Evolutionary conservation across 2,329 filamentous ascomycete species (phyloP), one percentile per base, ranked within the genome.

Genomic region (Catunica adiposa): DNA sequence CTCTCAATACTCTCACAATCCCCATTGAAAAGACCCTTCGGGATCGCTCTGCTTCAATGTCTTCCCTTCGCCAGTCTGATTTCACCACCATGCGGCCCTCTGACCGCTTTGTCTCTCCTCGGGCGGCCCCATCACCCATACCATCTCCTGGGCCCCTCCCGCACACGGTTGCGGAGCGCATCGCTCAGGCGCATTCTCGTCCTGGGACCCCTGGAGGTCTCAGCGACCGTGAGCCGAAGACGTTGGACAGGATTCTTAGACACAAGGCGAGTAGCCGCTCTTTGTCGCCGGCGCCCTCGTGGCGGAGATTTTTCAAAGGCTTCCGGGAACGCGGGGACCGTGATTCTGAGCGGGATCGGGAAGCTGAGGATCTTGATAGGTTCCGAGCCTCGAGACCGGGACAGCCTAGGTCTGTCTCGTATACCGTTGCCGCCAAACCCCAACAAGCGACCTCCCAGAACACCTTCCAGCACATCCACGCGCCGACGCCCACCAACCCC

Each of bases 1-100:
- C 78, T 1, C 79, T 96, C 65, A 96, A 97, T 69, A 79, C 88
- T 14, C 72, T 97, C 56, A 81, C 85, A 55, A 80, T 97, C 9
- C 90, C 90, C 14, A 71, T 79, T 34, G 84, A 94, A 66, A 75
- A 76, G 60, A 69, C 73, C 44, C 69, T 72, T 60, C 74, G 79
- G 58, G 69, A 74, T 58, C 78, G 83, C 59, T 84, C 82, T 62
- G 79, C 75, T 56, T 89, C 84, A 3, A 71, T 80, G 61, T 81
- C 71, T 62, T 83, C 80, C 5, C 69, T 82, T 53, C 69, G 72
- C 53, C 72, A 69, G 46, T 72, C 75, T 54, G 75, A 82, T 61
- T 77, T 78, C 62, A 84, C 79, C 65, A 92, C 86, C 1, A 84
- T 89, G 77, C 78, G 90, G 62, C 87, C 87, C 0, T 72, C 77